Conservation (phyloP, 805 yeast species). For the Wickerhamiella alocasiicola region DNA sequence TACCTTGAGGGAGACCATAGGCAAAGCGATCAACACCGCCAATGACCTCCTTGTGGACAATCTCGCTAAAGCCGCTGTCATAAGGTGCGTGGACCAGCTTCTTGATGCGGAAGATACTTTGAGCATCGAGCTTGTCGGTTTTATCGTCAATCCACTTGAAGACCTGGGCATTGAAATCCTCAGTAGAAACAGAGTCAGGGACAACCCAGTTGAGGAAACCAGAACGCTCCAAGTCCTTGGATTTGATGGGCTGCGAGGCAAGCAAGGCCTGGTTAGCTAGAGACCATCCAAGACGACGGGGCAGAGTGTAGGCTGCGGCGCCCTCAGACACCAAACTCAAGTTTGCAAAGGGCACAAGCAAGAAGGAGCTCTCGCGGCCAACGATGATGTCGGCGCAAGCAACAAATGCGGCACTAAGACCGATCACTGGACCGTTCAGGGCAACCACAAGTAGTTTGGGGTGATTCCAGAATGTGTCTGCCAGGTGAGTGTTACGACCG, state of each 20-base stretch:
- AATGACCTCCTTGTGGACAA: constrained; percentile 53
- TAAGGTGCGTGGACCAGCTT: constrained; percentile 29
- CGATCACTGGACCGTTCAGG: constrained; percentile 79
- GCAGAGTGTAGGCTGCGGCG: constrained; percentile 54
- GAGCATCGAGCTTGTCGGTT: constrained; percentile 36
- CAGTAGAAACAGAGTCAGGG: constrained; percentile 30
- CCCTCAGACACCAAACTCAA: constrained; percentile 80
- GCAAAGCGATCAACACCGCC: constrained; percentile 61
- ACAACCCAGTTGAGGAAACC: constrained; percentile 56
- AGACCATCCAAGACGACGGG: constrained; percentile 58
- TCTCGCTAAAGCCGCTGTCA: constrained; percentile 31
- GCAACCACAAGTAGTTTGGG: constrained; percentile 58
- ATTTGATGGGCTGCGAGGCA: constrained; percentile 51
- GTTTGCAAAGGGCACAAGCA: constrained; percentile 68
- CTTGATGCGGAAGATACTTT: constrained; percentile 37
- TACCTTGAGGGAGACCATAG: constrained; percentile 56
- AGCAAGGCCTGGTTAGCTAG: constrained; percentile 61
- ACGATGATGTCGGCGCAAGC: constrained; percentile 69
- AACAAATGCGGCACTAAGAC: constrained; percentile 61
- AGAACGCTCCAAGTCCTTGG: constrained; percentile 39
- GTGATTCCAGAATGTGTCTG: constrained; percentile 58
- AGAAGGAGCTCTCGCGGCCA: constrained; percentile 36
- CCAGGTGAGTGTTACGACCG: constrained; percentile 59
- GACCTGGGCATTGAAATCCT: constrained; percentile 37
- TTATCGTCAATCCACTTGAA: constrained; percentile 28